Percentiles rank a stretch among this genome's conserved stretches.
Evolutionary conservation across 768 basidiomycete genomes (phyloP).

Genomic region (Royoungia palumana): DNA sequence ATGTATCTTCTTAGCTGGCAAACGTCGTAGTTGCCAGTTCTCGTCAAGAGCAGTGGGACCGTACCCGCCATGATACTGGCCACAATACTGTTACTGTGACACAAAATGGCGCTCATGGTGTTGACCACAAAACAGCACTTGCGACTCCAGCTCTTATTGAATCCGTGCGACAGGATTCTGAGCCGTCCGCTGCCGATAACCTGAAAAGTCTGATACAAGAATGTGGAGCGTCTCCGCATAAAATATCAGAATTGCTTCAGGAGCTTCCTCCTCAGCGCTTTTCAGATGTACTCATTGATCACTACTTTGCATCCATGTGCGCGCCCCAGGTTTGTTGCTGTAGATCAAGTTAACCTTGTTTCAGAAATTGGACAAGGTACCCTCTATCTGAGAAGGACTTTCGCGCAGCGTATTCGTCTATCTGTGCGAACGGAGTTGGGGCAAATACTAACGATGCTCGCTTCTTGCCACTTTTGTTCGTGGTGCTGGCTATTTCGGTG

Average conservation of each 20-base stretch:
- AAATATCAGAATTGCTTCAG: constrained; percentile 83
- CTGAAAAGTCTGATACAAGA: constrained; percentile 84
- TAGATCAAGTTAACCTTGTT: constrained; percentile 1
- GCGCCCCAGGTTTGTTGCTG: constrained; percentile 20
- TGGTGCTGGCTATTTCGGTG: constrained; percentile 84
- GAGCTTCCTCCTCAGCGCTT: constrained; percentile 79
- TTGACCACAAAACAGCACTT: constrained; percentile 28
- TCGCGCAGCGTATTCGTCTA: constrained; percentile 62
- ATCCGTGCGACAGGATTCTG: constrained; percentile 40
- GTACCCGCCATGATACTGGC: constrained; percentile 12
- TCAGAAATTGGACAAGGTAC: constrained; percentile 91
- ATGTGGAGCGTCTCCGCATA: constrained; percentile 88
- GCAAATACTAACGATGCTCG: constrained; percentile 74
- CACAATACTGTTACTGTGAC: constrained; percentile 7
- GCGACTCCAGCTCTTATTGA: constrained; percentile 36
- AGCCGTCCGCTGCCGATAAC: constrained; percentile 70
- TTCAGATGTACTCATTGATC: constrained; percentile 76
- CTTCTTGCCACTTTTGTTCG: constrained; percentile 89
- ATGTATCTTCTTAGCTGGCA: constrained; percentile 42
- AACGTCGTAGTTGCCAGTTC: constrained; percentile 47
- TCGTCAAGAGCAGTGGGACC: constrained; percentile 29
- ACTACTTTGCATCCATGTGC: constrained; percentile 75
- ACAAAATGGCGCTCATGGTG: constrained; percentile 24
- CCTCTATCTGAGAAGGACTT: constrained; percentile 86
- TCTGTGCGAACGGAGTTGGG: constrained; percentile 58